phyloP scores from a whole-genome alignment of 2,329 filamentous ascomycete genomes.

The Sporothrix pallida region DNA sequence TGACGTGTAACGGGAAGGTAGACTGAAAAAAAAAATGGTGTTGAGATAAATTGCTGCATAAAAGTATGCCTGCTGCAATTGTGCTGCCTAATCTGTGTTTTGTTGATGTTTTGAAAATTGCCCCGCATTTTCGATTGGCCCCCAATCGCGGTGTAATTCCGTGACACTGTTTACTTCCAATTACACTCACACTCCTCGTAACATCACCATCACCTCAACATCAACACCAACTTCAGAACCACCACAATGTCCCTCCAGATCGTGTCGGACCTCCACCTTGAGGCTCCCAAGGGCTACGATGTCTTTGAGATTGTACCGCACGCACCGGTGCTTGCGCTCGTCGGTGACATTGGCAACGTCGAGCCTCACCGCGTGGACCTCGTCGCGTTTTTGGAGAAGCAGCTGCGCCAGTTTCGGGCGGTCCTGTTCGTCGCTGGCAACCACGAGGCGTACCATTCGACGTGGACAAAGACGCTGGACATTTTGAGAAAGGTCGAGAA shows the following conservation, averaged over 20 bases:
- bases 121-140: too few species aligned
- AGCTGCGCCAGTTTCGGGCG: constrained; percentile 54
- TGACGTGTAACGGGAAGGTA: neutral
- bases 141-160: too few species aligned
- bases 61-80: neutral
- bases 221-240: too few species aligned
- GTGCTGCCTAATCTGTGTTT: too few species aligned
- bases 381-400: constrained; percentile 53
- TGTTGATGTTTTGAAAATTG: too few species aligned
- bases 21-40: too few species aligned
- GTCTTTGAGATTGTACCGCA: constrained; percentile 54
- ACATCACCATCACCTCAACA: too few species aligned
- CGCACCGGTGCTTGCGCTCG: constrained; percentile 59
- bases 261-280: constrained; percentile 63
- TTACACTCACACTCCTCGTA: too few species aligned
- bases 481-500: constrained; percentile 45
- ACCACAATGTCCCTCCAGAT: constrained; percentile 50
- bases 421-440: constrained; percentile 63
- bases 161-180: too few species aligned
- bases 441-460: constrained; percentile 59
- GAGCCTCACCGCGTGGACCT: constrained; percentile 50
- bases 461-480: constrained; percentile 45
- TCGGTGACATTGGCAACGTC: constrained; percentile 62
- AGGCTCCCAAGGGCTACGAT: constrained; percentile 56
- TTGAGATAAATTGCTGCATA: neutral